Evolutionary conservation across 116 monocot genomes (phyloP).

Genomic region (Iris pallida): DNA sequence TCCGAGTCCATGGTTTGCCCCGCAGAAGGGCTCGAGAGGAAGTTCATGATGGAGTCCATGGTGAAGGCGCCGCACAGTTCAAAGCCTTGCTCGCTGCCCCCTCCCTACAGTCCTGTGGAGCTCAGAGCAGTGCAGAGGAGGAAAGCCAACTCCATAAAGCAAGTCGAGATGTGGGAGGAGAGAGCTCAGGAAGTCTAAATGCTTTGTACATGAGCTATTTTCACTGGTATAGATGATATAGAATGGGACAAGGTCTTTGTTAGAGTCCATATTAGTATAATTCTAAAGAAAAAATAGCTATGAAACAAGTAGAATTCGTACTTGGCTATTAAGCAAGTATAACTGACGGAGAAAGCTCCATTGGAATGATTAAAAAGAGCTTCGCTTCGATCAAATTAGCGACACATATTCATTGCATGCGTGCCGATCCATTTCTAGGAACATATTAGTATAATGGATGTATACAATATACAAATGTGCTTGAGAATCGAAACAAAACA

Average conservation of each 20-base stretch:
- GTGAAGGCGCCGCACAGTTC: slow-evolving; percentile 12
- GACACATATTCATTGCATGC: no score
- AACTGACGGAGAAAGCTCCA: no score
- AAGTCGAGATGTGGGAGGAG: slow-evolving; percentile 47
- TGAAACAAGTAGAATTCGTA: no score
- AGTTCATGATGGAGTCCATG: slow-evolving; percentile 41
- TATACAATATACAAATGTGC: no score
- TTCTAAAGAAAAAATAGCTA: no score
- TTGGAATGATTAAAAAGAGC: no score
- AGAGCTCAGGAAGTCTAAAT: slow-evolving; percentile 9
- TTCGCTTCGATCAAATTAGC: no score
- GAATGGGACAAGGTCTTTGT: not conserved
- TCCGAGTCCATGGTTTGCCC: slow-evolving; percentile 28
- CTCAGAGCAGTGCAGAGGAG: slow-evolving; percentile 19
- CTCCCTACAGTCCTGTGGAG: slow-evolving; percentile 36
- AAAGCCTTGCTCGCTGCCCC: slow-evolving; percentile 43
- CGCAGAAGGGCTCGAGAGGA: slow-evolving; percentile 7
- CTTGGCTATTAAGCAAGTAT: no score
- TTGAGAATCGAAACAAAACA: no score
- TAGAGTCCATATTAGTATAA: no score
- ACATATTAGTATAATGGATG: no score
- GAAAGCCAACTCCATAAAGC: slow-evolving; percentile 37
- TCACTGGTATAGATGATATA: not conserved
- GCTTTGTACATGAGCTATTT: not conserved
- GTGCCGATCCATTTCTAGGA: no score